A percentile compares a stretch with the other conserved stretches of the same genome.
These are phyloP conservation scores for Pseudoscleropodium purum DNA, from an alignment of 225 moss, liverwort and hornwort genomes.

Conservation along the genomic window DNA sequence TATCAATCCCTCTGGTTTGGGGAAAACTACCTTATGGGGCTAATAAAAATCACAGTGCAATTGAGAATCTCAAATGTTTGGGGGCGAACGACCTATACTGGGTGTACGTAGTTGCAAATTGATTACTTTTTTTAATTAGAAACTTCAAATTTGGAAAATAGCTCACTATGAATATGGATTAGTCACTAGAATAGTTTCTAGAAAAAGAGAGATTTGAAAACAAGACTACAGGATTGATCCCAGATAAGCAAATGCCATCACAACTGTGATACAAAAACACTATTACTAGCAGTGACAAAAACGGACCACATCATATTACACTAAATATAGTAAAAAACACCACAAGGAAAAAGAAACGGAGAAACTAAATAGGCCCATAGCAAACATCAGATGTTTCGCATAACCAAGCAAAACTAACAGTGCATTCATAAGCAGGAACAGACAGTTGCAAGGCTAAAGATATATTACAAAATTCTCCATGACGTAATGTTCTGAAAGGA, in stretches of 20 bases:
- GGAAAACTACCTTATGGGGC: neutral
- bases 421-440: neutral
- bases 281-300: neutral
- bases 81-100: too few species aligned
- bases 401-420: neutral
- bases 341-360: too few species aligned
- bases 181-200: neutral
- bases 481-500: neutral
- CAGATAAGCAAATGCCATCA: neutral
- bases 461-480: conserved; percentile 15
- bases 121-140: neutral
- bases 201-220: neutral
- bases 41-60: neutral
- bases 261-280: neutral
- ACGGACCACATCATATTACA: neutral
- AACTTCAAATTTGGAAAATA: neutral
- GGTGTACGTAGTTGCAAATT: neutral
- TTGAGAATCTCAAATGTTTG: neutral
- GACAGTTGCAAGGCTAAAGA: neutral
- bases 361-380: too few species aligned
- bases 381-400: neutral
- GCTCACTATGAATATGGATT: too few species aligned
- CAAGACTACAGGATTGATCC: neutral
- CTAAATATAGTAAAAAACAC: too few species aligned
- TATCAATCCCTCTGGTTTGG: neutral